Evolutionary conservation across 768 basidiomycete genomes (phyloP).

Genomic region (Auriscalpium microsporum): DNA sequence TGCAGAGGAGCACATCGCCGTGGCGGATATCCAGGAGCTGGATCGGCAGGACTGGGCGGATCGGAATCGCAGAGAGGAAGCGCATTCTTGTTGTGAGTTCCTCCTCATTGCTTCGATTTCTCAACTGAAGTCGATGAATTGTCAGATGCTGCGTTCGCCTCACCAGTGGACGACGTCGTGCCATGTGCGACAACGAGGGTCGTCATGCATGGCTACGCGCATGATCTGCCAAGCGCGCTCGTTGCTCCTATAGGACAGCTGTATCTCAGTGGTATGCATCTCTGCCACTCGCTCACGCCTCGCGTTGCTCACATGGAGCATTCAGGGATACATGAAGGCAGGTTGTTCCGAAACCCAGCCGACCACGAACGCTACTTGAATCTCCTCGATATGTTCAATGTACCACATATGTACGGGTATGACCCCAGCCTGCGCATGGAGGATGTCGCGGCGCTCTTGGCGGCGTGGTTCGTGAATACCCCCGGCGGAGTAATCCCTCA

Average conservation of each 20-base stretch:
- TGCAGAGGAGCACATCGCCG: no score
- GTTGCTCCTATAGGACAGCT: conserved; percentile 38
- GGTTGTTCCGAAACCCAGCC: conserved; percentile 30
- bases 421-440: conserved; percentile 15
- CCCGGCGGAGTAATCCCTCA: conserved; percentile 38
- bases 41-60: no score
- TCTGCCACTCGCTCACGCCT: background rate
- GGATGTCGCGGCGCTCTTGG: conserved; percentile 37
- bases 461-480: conserved; percentile 35
- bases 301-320: background rate
- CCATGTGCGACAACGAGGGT: conserved; percentile 25
- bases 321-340: conserved; percentile 34
- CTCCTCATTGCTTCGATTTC: no score
- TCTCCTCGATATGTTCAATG: conserved; percentile 32
- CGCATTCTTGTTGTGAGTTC: no score
- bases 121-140: no score
- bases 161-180: no score
- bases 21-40: no score
- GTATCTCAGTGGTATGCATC: conserved; percentile 32
- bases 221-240: conserved; percentile 31
- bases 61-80: no score
- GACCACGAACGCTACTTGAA: conserved; percentile 31
- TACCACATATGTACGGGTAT: conserved; percentile 20
- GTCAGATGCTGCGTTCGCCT: no score
- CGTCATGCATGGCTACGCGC: conserved; percentile 28